phyloP scores from a whole-genome alignment of 306 rosid genomes.

The Pueraria montana region DNA sequence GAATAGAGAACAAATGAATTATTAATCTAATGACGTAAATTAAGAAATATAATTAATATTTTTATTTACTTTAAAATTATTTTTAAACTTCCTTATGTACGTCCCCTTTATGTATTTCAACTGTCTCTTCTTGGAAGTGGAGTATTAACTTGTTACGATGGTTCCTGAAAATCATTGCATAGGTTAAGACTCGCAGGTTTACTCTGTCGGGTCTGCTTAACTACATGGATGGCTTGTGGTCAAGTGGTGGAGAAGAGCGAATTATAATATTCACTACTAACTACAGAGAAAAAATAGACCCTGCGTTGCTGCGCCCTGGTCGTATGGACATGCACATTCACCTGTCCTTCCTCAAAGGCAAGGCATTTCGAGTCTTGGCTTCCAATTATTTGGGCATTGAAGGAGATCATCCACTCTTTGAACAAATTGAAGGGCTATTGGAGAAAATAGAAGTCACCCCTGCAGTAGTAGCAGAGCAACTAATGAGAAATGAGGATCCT shows the following conservation, averaged over 20 bases:
- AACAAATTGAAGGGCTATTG: slow-evolving; percentile 52
- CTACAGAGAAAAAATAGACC: slow-evolving; percentile 63
- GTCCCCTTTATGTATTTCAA: neutral
- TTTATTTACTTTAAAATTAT: neutral
- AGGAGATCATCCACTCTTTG: slow-evolving; percentile 34
- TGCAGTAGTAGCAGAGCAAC: slow-evolving; percentile 65
- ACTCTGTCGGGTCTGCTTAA: slow-evolving; percentile 61
- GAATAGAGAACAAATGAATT: too few species aligned
- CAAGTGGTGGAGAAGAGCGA: slow-evolving; percentile 71
- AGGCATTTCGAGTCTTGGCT: slow-evolving; percentile 57
- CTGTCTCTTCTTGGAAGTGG: too few species aligned
- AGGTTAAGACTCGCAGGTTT: neutral
- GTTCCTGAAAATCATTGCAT: neutral
- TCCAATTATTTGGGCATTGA: slow-evolving; percentile 56
- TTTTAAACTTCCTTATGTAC: too few species aligned
- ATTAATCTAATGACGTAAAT: too few species aligned
- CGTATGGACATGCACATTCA: slow-evolving; percentile 77
- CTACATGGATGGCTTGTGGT: slow-evolving; percentile 74
- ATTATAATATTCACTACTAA: slow-evolving; percentile 72
- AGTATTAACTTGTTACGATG: neutral
- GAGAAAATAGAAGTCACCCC: slow-evolving; percentile 55
- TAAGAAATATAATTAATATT: too few species aligned
- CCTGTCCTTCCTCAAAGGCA: slow-evolving; percentile 58
- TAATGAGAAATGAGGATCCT: slow-evolving; percentile 63
- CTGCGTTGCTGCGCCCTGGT: slow-evolving; percentile 65